Evolutionary conservation across 345 rosid species (phyloP).

Genomic region (sweet orange (Citrus sinensis)): DVS_A1.0 CM039167.1:641001-641500

Average conservation of each 20-base stretch:
- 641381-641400: background rate
- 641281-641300: slow-evolving; percentile 16
- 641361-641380: background rate
- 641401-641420: background rate
- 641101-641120: no score
- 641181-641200: slow-evolving; percentile 14
- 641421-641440: background rate
- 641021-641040: background rate
- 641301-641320: background rate
- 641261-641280: slow-evolving; percentile 30
- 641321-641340: background rate
- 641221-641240: slow-evolving; percentile 14
- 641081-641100: no score
- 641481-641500: no score
- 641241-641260: slow-evolving; percentile 38
- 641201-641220: background rate
- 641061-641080: no score
- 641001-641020: slow-evolving; percentile 22
- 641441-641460: no score
- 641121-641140: no score
- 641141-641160: background rate
- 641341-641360: background rate
- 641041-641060: background rate
- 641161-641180: background rate
- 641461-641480: no score